Evolutionary conservation across 108 stramenopile genomes (phyloP).

Genomic region (Nitzschia inconspicua): DNA sequence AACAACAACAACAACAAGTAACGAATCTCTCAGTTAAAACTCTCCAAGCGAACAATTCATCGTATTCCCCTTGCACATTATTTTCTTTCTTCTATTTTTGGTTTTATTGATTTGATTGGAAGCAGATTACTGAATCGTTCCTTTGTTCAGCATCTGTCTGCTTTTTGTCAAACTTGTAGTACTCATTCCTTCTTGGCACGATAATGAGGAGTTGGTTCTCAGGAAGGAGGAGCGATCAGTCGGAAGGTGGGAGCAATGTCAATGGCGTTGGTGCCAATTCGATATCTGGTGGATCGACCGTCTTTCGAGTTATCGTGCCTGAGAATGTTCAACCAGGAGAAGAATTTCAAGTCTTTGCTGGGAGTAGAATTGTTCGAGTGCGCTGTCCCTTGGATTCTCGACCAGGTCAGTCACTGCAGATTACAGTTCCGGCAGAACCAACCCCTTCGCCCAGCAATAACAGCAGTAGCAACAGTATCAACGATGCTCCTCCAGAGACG

Average conservation of each 20-base stretch:
- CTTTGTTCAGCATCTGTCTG: too few species aligned
- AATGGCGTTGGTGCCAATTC: slow-evolving; percentile 28
- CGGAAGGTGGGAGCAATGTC: background rate
- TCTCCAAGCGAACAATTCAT: background rate
- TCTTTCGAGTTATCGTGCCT: slow-evolving; percentile 70
- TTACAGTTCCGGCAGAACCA: slow-evolving; percentile 45
- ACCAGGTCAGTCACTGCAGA: slow-evolving; percentile 73
- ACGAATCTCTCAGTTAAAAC: background rate
- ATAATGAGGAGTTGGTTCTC: background rate
- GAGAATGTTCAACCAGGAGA: slow-evolving; percentile 68
- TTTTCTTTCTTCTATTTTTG: too few species aligned
- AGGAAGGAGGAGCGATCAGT: background rate
- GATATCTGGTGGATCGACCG: slow-evolving; percentile 22
- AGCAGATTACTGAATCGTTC: too few species aligned
- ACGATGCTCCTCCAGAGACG: background rate
- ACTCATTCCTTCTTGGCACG: too few species aligned
- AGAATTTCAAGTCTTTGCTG: slow-evolving; percentile 84
- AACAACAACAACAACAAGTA: background rate
- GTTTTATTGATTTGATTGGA: too few species aligned
- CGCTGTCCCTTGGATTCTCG: slow-evolving; percentile 55
- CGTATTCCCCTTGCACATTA: too few species aligned
- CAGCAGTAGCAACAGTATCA: background rate
- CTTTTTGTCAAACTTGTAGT: too few species aligned
- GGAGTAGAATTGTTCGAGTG: slow-evolving; percentile 60
- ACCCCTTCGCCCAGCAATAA: background rate